Conservation (phyloP, 345 rosid genomes). For the Rhodomyrtus tomentosa region DNA sequence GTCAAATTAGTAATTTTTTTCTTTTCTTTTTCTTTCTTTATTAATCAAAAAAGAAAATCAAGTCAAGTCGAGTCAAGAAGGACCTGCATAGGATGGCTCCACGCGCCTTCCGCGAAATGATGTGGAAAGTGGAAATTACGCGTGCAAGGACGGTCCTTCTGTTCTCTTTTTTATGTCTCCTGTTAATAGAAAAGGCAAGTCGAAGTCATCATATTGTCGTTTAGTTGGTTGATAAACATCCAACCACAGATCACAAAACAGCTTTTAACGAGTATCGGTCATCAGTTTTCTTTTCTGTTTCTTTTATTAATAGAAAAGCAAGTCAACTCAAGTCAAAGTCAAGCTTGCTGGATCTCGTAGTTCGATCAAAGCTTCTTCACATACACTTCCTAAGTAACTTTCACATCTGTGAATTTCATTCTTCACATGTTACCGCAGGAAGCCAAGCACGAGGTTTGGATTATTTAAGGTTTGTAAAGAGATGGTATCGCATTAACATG, state of each 20-base stretch:
- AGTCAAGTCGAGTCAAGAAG: not conserved
- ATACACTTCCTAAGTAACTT: too few relatives aligned
- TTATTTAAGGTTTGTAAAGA: not conserved
- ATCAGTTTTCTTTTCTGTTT: constrained; percentile 15
- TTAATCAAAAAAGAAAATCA: too few relatives aligned
- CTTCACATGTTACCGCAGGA: accelerated
- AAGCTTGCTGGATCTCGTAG: not conserved
- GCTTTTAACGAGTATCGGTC: not conserved
- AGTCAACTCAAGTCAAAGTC: not conserved
- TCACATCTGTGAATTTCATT: too few relatives aligned
- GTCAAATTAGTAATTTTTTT: too few relatives aligned
- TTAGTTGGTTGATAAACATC: not conserved
- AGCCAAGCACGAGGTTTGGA: accelerated
- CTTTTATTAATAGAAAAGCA: not conserved
- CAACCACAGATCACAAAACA: not conserved
- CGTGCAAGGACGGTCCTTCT: too few relatives aligned
- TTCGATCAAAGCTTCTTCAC: not conserved
- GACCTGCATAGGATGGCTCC: not conserved
- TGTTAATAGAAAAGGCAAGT: not conserved
- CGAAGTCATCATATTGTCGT: too few relatives aligned
- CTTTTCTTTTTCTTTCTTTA: too few relatives aligned
- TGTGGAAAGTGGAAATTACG: not conserved
- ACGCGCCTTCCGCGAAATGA: not conserved
- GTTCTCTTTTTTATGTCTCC: too few relatives aligned
- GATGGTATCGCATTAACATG: not conserved